phyloP scores from a whole-genome alignment of 129 eudicot genomes.

The Apium graveolens region DNA sequence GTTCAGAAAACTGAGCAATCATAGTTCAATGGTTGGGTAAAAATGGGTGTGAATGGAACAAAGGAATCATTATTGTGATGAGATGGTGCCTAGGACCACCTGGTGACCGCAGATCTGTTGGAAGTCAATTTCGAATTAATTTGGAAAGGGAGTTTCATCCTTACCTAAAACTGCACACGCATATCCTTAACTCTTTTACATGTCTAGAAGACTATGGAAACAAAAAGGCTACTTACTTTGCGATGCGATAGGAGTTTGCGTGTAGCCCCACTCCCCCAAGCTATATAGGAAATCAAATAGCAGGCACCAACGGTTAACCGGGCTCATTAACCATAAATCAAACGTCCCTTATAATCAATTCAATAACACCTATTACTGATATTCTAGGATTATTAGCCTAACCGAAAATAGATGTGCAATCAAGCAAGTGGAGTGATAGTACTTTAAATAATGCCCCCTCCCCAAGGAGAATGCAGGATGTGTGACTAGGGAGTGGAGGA shows the following conservation, averaged over 20 bases:
- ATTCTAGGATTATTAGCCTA: not conserved
- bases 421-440: not conserved
- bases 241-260: no score
- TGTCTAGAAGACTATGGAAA: not conserved
- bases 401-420: not conserved
- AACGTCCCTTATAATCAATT: no score
- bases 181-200: not conserved
- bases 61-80: not conserved
- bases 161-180: not conserved
- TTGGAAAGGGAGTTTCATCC: not conserved
- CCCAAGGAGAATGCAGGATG: not conserved
- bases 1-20: not conserved
- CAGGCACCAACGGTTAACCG: no score
- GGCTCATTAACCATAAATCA: no score
- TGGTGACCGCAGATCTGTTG: not conserved
- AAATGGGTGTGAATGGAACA: not conserved
- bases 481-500: not conserved
- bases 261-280: no score
- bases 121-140: not conserved
- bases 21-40: not conserved
- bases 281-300: no score
- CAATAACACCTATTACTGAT: not conserved
- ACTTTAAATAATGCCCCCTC: not conserved
- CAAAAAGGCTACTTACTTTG: no score
- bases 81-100: constrained; percentile 6